A percentile compares a stretch with the other conserved stretches of the same genome.
Evolutionary conservation across 208 protist species (phyloP).

Genomic region (Crithidia sp.): DNA sequence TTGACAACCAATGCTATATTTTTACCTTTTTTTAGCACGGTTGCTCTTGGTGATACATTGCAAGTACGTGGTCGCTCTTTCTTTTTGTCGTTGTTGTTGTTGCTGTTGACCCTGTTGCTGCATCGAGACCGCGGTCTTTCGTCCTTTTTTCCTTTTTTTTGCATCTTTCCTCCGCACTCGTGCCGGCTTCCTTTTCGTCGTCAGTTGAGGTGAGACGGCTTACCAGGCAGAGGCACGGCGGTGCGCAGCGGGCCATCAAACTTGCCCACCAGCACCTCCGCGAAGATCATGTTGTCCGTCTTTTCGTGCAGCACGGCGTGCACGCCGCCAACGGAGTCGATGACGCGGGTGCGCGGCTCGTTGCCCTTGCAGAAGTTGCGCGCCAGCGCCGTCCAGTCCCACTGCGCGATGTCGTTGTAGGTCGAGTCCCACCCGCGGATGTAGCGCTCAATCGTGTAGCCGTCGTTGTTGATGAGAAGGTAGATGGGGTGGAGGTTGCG

Average conservation of each 20-base stretch:
- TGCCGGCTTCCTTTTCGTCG: not conserved
- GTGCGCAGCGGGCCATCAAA: conserved; percentile 50
- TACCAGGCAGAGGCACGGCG: conserved; percentile 36
- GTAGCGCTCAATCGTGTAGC: conserved; percentile 63
- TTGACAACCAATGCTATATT: no score
- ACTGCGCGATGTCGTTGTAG: conserved; percentile 60
- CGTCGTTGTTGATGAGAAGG: conserved; percentile 60
- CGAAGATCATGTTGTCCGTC: conserved; percentile 37
- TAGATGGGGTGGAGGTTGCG: conserved; percentile 29
- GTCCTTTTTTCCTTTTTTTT: no score
- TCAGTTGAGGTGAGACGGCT: conserved; percentile 18
- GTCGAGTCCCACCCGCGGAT: conserved; percentile 43
- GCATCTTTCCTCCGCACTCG: no score
- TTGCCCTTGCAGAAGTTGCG: conserved; percentile 22
- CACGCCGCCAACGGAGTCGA: conserved; percentile 33
- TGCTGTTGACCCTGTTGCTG: no score
- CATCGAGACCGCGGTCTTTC: no score
- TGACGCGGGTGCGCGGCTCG: conserved; percentile 29
- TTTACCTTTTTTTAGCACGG: no score
- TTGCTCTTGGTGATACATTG: no score
- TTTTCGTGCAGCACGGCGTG: conserved; percentile 30
- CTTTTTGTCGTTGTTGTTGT: no score
- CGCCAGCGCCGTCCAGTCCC: conserved; percentile 46
- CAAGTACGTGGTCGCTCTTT: no score
- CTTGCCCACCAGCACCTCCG: conserved; percentile 44